These are phyloP conservation scores for Aegilops longissima DNA, from an alignment of 176 grass and related monocot genomes.

Conservation along the genomic window DNA sequence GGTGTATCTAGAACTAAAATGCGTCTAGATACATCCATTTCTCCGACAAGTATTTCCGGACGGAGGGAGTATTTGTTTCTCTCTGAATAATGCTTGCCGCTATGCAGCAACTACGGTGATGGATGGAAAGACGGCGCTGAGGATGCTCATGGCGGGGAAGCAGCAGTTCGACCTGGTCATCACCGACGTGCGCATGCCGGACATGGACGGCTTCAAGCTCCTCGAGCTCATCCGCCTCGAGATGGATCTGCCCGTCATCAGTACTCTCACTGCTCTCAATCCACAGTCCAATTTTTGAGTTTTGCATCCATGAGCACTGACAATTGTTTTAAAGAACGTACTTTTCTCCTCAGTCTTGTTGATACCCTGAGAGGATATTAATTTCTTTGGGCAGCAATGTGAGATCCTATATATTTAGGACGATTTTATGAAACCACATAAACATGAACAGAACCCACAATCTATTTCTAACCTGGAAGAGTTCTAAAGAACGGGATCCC, in stretches of 20 bases:
- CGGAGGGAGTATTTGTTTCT: background rate
- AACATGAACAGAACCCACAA: background rate
- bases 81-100: background rate
- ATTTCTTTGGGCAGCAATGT: background rate
- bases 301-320: background rate
- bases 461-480: background rate
- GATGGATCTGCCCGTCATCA: constrained; percentile 68
- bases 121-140: constrained; percentile 32
- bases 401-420: background rate
- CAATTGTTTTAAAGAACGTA: too few species aligned
- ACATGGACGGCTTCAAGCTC: constrained; percentile 71
- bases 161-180: constrained; percentile 59
- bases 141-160: constrained; percentile 46
- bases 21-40: too few species aligned
- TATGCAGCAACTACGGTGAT: constrained; percentile 45
- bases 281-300: background rate
- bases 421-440: background rate
- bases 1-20: too few species aligned
- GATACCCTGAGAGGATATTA: background rate
- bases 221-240: constrained; percentile 49
- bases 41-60: too few species aligned
- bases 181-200: constrained; percentile 51
- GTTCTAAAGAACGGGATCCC: background rate
- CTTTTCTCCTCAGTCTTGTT: too few species aligned
- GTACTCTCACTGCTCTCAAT: constrained; percentile 22